These are phyloP conservation scores for Calonectria montana DNA, from an alignment of 2,329 filamentous ascomycete genomes.

Conservation along the genomic window DNA sequence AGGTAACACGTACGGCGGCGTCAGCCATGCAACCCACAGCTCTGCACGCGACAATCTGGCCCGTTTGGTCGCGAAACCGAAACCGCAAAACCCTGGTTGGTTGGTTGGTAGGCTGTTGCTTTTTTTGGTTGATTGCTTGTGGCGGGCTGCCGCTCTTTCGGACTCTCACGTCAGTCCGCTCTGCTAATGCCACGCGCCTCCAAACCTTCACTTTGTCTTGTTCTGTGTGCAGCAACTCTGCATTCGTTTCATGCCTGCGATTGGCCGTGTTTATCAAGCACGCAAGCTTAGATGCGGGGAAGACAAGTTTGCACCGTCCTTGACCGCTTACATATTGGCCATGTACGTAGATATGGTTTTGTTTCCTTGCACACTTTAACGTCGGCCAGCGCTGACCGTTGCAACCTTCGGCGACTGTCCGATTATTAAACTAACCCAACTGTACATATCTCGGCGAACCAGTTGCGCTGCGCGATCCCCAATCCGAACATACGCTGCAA, in stretches of 20 bases:
- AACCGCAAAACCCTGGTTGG: background rate
- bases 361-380: background rate
- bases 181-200: slow-evolving; percentile 1
- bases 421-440: slow-evolving; percentile 7
- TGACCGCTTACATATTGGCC: background rate
- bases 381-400: background rate
- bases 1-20: background rate
- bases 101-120: background rate
- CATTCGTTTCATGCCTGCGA: background rate
- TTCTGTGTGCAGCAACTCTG: background rate
- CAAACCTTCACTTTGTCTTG: background rate
- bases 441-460: background rate
- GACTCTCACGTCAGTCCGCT: slow-evolving; percentile 22
- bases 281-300: slow-evolving; percentile 11
- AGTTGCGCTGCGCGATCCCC: background rate
- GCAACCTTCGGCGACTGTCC: slow-evolving; percentile 14
- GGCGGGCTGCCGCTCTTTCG: slow-evolving; percentile 6
- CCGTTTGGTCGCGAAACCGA: background rate
- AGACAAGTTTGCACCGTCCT: slow-evolving; percentile 6
- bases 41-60: background rate
- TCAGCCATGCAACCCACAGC: background rate
- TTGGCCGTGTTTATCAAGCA: background rate
- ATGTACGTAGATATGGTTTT: slow-evolving; percentile 6
- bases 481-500: background rate
- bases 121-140: slow-evolving; percentile 9